These are phyloP conservation scores for Cystobasidium slooffiae DNA, from an alignment of 1,284 basidiomycete species.

Conservation along the genomic window DNA sequence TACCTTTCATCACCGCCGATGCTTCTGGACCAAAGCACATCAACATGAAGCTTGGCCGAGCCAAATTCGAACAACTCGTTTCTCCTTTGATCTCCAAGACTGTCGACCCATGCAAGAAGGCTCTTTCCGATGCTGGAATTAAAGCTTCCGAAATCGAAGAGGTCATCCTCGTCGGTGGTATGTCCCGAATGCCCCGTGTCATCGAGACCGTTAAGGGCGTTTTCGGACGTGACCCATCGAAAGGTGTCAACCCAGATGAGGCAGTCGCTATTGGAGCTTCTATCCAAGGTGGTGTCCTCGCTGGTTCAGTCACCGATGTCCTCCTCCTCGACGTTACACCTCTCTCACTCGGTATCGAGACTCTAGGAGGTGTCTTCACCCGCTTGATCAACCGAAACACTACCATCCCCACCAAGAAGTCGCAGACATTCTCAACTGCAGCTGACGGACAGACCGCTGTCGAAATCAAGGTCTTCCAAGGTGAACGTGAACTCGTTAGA, in stretches of 20 bases:
- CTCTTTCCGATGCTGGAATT: conserved; percentile 84
- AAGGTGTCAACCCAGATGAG: conserved; percentile 97
- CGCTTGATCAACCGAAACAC: conserved; percentile 80
- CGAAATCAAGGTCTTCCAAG: conserved; percentile 73
- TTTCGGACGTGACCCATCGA: conserved; percentile 93
- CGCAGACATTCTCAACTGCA: conserved; percentile 96
- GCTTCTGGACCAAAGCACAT: conserved; percentile 95
- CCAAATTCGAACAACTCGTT: conserved; percentile 88
- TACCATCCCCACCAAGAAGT: conserved; percentile 99
- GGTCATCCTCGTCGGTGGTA: conserved; percentile 96
- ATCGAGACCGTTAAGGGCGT: conserved; percentile 87
- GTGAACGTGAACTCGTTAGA: conserved; percentile 93
- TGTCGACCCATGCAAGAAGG: conserved; percentile 97
- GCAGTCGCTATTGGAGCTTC: conserved; percentile 91
- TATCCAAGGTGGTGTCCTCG: conserved; percentile 92
- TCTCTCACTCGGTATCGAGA: conserved; percentile 79
- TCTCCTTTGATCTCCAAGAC: conserved; percentile 83
- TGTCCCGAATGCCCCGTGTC: conserved; percentile 97
- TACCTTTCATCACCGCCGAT: conserved; percentile 97
- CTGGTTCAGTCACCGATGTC: conserved; percentile 95
- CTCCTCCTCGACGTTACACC: conserved; percentile 95
- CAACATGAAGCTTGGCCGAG: conserved; percentile 84
- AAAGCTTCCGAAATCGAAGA: conserved; percentile 93
- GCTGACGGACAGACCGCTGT: conserved; percentile 82
- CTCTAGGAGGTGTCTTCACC: conserved; percentile 98